phyloP scores from a whole-genome alignment of 2,329 filamentous ascomycete genomes.

The Aspergillus sp. region DNA sequence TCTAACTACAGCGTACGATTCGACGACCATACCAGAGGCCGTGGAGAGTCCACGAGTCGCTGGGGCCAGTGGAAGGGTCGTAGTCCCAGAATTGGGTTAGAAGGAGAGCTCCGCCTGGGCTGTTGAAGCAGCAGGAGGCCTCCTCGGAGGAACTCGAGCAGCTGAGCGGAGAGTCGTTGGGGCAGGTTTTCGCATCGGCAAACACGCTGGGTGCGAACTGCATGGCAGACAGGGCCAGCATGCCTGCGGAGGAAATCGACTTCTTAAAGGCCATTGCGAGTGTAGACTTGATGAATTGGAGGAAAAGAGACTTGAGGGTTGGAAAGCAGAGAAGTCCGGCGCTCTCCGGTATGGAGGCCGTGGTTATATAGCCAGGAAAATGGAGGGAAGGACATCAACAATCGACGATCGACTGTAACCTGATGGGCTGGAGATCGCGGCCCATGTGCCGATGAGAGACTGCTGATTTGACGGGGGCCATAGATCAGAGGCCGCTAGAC shows the following conservation, averaged over 20 bases:
- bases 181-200: slow-evolving; percentile 29
- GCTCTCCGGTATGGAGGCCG: neutral
- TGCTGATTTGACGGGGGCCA: slow-evolving; percentile 25
- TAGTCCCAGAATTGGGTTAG: slow-evolving; percentile 64
- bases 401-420: neutral
- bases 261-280: slow-evolving; percentile 20
- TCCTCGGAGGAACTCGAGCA: slow-evolving; percentile 55
- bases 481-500: neutral
- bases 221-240: slow-evolving; percentile 26
- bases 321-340: neutral
- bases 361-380: slow-evolving; percentile 9
- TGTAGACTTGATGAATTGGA: neutral
- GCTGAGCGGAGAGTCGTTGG: slow-evolving; percentile 47
- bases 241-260: slow-evolving; percentile 18
- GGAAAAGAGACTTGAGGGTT: neutral
- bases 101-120: slow-evolving; percentile 57
- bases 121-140: slow-evolving; percentile 58
- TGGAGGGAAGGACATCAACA: neutral
- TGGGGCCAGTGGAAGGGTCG: slow-evolving; percentile 53
- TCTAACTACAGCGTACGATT: too few relatives aligned
- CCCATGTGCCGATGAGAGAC: slow-evolving; percentile 30
- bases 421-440: slow-evolving; percentile 12
- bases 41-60: slow-evolving; percentile 59
- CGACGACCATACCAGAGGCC: slow-evolving; percentile 57
- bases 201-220: slow-evolving; percentile 20